Evolutionary conservation across 1,284 basidiomycete genomes (phyloP), one percentile per base, ranked within the genome.

Genomic region (Coniferiporia weirii): DNA sequence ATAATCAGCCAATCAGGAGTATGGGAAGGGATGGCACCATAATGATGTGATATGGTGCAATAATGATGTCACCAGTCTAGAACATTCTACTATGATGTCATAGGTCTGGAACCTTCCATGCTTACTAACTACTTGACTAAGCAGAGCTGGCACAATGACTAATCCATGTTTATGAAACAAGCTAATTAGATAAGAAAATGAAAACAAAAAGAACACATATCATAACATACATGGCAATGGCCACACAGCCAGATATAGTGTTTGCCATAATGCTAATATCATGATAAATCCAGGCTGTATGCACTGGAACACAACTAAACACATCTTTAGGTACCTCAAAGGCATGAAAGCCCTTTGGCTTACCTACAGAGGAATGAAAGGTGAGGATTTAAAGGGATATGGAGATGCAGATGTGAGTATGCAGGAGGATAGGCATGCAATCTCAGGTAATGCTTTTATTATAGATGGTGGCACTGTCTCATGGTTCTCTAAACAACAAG

Each of bases 231-330:
- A n/a, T n/a, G n/a, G n/a, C n/a, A 5, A 54, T 72, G 6, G 66
- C 64, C 0, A 74, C 72, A 3, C 22, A 66, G 13, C 65, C 65
- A 12, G 60, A 65, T 45, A 61, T 66, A 13, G 59, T 56, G 12
- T 64, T 57, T 45, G 49, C 62, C 2, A 50, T 61, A 10, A 49
- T 43, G 7, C 35, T 58, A 13, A 51, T 66, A 1, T 50, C 62
- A 13, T 54, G 60, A 15, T 66, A 17, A 61, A 59, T 20, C 64
- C 63, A 2, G 47, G 56, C 9, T 17, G 13, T 5, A 22, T 38
- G 20, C 65, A 65, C 40, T 59, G 56, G 50, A 38, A 58, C 20
- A 64, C 65, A 0, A 57, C 60, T 3, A 64, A 64, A 46, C 60
- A 56, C 13, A 57, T 65, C n/a, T 60, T 64, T 10, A 10, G 59